Conservation (phyloP, 768 basidiomycete species). For the Hericium rajendrae region DNA sequence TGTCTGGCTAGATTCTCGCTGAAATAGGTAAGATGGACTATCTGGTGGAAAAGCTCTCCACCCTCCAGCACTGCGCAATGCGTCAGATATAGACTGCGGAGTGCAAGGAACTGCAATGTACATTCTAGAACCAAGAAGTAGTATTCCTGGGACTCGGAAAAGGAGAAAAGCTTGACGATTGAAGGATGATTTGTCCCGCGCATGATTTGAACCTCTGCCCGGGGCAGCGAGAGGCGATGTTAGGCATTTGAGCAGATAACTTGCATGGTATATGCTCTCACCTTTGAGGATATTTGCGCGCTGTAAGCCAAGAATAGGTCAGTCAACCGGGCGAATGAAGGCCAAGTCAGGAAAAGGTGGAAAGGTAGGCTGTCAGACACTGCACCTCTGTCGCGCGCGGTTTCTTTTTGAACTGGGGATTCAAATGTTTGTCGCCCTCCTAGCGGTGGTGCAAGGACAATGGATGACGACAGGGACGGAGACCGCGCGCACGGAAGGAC, state of each 20-base stretch:
- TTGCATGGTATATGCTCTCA: constrained; percentile 17
- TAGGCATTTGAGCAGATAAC: neutral
- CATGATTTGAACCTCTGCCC: constrained; percentile 97
- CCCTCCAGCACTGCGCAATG: constrained; percentile 77
- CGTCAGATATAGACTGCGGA: too few species aligned
- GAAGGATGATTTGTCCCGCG: constrained; percentile 86
- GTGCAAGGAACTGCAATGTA: constrained; percentile 26
- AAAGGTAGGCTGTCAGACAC: constrained; percentile 24
- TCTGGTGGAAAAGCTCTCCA: constrained; percentile 97
- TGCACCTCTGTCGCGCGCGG: constrained; percentile 95
- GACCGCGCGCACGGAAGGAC: constrained; percentile 17
- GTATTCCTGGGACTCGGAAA: constrained; percentile 86
- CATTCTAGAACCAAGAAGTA: constrained; percentile 93
- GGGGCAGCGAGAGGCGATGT: neutral
- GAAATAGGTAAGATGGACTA: constrained; percentile 98
- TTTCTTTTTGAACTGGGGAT: constrained; percentile 91
- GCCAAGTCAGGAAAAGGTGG: constrained; percentile 9
- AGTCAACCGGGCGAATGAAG: constrained; percentile 10
- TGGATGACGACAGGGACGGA: constrained; percentile 7
- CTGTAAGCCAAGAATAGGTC: constrained; percentile 35
- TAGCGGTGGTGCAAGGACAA: constrained; percentile 23
- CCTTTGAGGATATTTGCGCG: constrained; percentile 97
- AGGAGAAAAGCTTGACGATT: constrained; percentile 85
- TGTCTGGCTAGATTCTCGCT: constrained; percentile 95
- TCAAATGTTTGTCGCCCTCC: constrained; percentile 91